Conservation (phyloP, 805 yeast species). For the Ogataea methylovora region DNA sequence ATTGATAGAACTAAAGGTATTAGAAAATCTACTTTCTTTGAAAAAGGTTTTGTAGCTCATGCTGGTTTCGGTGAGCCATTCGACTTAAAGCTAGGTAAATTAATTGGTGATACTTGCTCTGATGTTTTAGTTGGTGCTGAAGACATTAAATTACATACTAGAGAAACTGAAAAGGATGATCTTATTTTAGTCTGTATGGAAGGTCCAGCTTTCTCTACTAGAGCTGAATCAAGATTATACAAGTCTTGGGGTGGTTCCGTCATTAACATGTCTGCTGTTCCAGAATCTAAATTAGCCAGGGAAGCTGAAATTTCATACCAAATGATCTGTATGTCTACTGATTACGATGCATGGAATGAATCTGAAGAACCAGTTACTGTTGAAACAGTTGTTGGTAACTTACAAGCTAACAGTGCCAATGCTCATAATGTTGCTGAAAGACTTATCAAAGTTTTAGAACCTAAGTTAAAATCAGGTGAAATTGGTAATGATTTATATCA, state of each 20-base stretch:
- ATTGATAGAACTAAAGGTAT: conserved; percentile 97
- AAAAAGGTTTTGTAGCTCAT: conserved; percentile 91
- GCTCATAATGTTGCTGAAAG: conserved; percentile 73
- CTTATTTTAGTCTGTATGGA: conserved; percentile 93
- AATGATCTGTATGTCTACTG: conserved; percentile 98
- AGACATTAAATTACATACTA: conserved; percentile 57
- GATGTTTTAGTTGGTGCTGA: conserved; percentile 48
- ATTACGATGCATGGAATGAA: conserved; percentile 97
- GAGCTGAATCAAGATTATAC: conserved; percentile 92
- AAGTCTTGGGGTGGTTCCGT: conserved; percentile 87
- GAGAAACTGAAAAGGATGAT: conserved; percentile 58
- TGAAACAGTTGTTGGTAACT: conserved; percentile 90
- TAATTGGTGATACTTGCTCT: conserved; percentile 48
- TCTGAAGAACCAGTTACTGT: conserved; percentile 95
- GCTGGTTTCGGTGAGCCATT: conserved; percentile 98
- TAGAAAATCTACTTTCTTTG: conserved; percentile 84
- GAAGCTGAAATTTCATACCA: conserved; percentile 97
- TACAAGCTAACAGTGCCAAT: conserved; percentile 79
- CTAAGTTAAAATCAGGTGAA: conserved; percentile 47
- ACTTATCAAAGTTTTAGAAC: conserved; percentile 60
- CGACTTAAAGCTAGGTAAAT: conserved; percentile 61
- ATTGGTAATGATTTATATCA: conserved; percentile 70
- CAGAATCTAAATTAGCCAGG: conserved; percentile 95
- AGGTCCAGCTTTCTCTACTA: conserved; percentile 95
- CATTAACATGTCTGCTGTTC: conserved; percentile 93